Percentiles rank a stretch among this genome's conserved stretches.
Evolutionary conservation across 805 yeast species (phyloP).

Genomic region (Ogataea nakhonphanomensis): DNA sequence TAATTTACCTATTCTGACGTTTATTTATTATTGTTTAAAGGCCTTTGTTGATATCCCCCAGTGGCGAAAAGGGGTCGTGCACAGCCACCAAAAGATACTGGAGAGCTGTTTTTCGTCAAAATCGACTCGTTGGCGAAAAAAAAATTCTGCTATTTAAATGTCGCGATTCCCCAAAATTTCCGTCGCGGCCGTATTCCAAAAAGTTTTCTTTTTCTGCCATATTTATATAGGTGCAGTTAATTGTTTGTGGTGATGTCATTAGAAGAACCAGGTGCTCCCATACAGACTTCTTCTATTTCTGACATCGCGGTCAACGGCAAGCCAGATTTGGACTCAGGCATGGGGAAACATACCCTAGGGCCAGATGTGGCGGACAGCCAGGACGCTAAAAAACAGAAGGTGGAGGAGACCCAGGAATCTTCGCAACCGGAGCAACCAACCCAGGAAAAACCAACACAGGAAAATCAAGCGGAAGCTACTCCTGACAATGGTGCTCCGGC

Average conservation of each 20-base stretch:
- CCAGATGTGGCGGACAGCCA: slow-evolving; percentile 9
- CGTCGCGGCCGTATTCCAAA: slow-evolving; percentile 9
- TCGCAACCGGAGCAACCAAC: slow-evolving; percentile 1
- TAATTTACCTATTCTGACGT: no score
- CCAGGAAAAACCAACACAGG: not conserved
- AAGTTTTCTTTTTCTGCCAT: slow-evolving; percentile 18
- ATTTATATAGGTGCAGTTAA: slow-evolving; percentile 10
- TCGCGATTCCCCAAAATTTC: slow-evolving; percentile 23
- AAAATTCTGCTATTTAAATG: slow-evolving; percentile 23
- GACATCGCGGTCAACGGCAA: slow-evolving; percentile 14
- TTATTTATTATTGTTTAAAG: not conserved
- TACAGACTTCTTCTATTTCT: slow-evolving; percentile 13
- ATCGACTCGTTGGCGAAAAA: slow-evolving; percentile 12
- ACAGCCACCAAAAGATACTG: not conserved
- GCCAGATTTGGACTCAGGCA: slow-evolving; percentile 6
- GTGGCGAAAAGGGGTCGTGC: slow-evolving; percentile 5
- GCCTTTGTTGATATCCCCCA: slow-evolving; percentile 2
- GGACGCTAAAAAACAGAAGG: slow-evolving; percentile 12
- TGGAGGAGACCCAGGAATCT: slow-evolving; percentile 5
- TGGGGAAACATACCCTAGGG: slow-evolving; percentile 13
- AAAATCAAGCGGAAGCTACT: slow-evolving; percentile 4
- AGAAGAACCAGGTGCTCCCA: slow-evolving; percentile 23
- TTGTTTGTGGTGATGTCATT: slow-evolving; percentile 28
- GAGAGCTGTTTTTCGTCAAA: slow-evolving; percentile 2
- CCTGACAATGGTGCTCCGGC: slow-evolving; percentile 22